Evolutionary conservation across 2,329 filamentous ascomycete genomes (phyloP), one percentile per base, ranked within the genome.

Genomic region (Kalmusia sp.): DNA sequence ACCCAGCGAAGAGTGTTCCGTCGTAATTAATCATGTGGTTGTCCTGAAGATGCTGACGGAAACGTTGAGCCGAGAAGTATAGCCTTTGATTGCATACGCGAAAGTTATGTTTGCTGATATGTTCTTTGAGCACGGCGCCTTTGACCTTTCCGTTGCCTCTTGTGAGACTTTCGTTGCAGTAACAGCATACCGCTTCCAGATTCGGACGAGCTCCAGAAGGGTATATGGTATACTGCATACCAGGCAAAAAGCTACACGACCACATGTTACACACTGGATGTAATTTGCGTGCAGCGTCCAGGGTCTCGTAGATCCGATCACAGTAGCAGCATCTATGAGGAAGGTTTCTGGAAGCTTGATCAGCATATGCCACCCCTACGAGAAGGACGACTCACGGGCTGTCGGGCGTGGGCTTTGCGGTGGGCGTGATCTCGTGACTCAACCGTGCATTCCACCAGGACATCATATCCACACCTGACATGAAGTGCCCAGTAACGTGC

Each of bases 221-320:
- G 30, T 64, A 68, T 4, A 68, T 67, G 6, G 65, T 62, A 38
- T 67, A 64, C 30, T 65, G 64, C 54, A 68, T 60, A 24, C 64
- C 61, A 3, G 62, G 59, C 4, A 68, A 45, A 47, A 67, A 68
- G 40, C 61, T 66, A 27, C 64, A 69, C 11, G 64, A 69, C 59
- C 60, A 69, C 64, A 65, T 67, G 0, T 52, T 62, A 44, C 65
- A 66, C 4, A 58, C 33, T 4, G 63, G 60, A 52, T 69, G 64
- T 11, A 54, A 31, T 37, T 56, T 51, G 33, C 62, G 60, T 14
- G 64, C 65, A 8, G 34, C 35, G 1, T 45, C 49, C 14, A 63
- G 61, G 31, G 50, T 67, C 21, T 47, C 41, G 35, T 63, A 68
- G 6, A 41, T 52, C 12, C 63, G 60, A 22, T 61, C 51, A 39